Evolutionary conservation across 768 basidiomycete genomes (phyloP), one percentile per base, ranked within the genome.

Genomic region (Agaricus blazei): DNA sequence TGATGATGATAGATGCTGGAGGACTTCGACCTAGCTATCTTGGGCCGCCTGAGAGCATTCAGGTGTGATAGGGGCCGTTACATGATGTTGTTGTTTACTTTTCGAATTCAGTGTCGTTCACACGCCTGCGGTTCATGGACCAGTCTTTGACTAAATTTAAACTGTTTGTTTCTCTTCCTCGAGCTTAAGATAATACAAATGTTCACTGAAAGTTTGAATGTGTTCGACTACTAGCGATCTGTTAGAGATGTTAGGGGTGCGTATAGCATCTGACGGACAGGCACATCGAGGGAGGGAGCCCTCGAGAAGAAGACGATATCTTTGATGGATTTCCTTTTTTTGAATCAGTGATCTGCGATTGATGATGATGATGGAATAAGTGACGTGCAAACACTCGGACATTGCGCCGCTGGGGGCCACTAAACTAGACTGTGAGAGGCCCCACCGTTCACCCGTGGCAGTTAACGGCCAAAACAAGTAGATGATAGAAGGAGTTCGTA

Each of bases 11-110:
- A 83, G 84, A 85, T 65, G 75, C 79, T 24, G 83, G 83, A 34
- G 80, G 79, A 14, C 71, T 85, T 5, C 60, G 66, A 46, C 66
- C 76, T 0, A 84, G 82, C 59, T 87, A 84, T 62, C 71, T 87
- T 34, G 84, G 84, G 6, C 84, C 84, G 34, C 82, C 84, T 1
- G 84, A 85, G 65, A 83, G 81, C 63, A 57, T 73, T 36, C 51
- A 62, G n/a, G 52, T 66, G 15, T 67, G 50, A 36, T n/a, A 14
- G 40, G 14, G 28, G n/a, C 2, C 29, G 11, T n/a, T 14, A 27
- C 28, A 38, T 19, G 9, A 42, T 8, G 26, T 37, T 46, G 27
- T n/a, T 19, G 4, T 15, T 42, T 15, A 42, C 31, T 29, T 28
- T 37, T 9, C 15, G 23, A 27, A 23, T 50, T 38, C 41, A 27